These are phyloP conservation scores for Cytospora piceicola DNA, from an alignment of 2,329 filamentous ascomycete genomes.

Conservation along the genomic window DNA sequence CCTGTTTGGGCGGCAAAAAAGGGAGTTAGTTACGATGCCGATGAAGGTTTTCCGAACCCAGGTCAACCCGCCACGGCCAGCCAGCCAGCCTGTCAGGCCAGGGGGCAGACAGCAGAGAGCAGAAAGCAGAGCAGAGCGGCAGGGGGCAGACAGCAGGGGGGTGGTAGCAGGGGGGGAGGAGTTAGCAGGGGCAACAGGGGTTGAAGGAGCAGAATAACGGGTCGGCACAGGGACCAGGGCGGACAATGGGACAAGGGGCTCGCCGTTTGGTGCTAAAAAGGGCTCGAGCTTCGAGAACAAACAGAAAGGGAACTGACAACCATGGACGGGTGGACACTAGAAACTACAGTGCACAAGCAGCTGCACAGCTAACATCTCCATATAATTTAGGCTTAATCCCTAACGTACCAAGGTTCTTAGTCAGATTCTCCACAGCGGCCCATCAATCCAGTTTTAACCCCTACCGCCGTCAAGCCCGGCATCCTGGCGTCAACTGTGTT, in stretches of 20 bases:
- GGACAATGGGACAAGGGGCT: background rate
- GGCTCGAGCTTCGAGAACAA: constrained; percentile 4
- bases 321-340: background rate
- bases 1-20: background rate
- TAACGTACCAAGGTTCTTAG: background rate
- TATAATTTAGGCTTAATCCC: background rate
- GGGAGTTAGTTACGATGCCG: background rate
- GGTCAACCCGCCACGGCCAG: background rate
- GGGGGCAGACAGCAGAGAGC: too few relatives aligned
- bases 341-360: background rate
- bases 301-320: background rate
- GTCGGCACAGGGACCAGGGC: background rate
- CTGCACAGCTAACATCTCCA: background rate
- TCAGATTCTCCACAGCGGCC: background rate
- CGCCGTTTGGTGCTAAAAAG: background rate
- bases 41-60: background rate
- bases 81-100: too few relatives aligned
- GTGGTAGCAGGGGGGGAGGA: background rate
- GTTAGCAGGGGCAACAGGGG: background rate
- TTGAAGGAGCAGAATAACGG: background rate
- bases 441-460: background rate
- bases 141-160: too few relatives aligned
- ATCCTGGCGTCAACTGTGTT: background rate
- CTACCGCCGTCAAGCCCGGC: background rate
- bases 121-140: too few relatives aligned